Base-by-base conservation (phyloP, 106 monocot genomes). In the Apostasia shenzhenica region DNA sequence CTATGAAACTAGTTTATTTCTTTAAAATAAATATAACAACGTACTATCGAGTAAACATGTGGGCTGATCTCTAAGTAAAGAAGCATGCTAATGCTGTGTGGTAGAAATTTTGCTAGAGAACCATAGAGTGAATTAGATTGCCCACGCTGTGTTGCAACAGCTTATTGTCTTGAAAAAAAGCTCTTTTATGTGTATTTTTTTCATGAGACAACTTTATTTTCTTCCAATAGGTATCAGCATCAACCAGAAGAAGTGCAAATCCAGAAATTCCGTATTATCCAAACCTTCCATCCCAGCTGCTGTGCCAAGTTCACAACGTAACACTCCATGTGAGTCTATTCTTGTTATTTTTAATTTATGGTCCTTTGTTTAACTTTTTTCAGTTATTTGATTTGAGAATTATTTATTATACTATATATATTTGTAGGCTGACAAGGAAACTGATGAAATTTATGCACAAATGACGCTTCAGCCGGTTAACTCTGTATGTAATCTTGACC, bases 401-500 rank as follows among this genome's bases (percentile, higher is more conserved):
- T 42, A 9, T 55, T 52, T 7, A 56, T 42, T 73, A 9, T 52
- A 48, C n/a, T 47, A 12, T 1, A 39, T 60, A 39, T 48, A 61
- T 65, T 77, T 61, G 7, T 81, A 97, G 95, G 92, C 89, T 48
- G 95, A 97, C 76, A 89, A 82, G 63, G 92, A 97, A 5, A 92
- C 84, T 14, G 95, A 97, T 75, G 95, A 97, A 67, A 89, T 97
- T 2, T 97, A 97, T 79, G 92, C 92, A 12, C 92, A 92, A 67
- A 84, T 92, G 82, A 92, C 80, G 1, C 95, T 97, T 73, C 95
- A 97, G 71, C 95, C 92, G 41, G 92, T 97, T 59, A 92, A 89
- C 57, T 92, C 92, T 57, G 95, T 97, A 81, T 80, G 85, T 14
- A 56, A 55, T 62, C 5, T 57, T 2, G 49, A 55, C 8, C 41